Percentiles rank a stretch among this genome's conserved stretches.
Evolutionary conservation across 2,329 filamentous ascomycete species (phyloP).

Genomic region (Trichothecium roseum): DNA sequence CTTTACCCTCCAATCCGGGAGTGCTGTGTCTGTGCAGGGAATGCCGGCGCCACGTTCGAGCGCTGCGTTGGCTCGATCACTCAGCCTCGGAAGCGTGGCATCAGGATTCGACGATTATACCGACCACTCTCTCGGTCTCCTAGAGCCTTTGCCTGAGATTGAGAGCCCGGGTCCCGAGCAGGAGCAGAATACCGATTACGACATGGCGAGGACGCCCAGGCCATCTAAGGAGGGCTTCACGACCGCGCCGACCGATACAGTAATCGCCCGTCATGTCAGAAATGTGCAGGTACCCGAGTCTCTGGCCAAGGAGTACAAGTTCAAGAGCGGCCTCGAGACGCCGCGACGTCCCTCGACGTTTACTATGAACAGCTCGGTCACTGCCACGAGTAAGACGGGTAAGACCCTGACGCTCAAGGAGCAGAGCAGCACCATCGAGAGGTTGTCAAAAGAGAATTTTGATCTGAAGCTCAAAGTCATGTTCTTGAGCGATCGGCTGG

Average conservation of each 20-base stretch:
- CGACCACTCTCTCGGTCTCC: conserved; percentile 32
- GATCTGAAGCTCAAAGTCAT: conserved; percentile 96
- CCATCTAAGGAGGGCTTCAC: conserved; percentile 40
- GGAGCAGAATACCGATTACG: conserved; percentile 20
- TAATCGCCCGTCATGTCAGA: conserved; percentile 77
- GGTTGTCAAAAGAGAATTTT: conserved; percentile 95
- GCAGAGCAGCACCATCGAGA: conserved; percentile 94
- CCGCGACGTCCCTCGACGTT: conserved; percentile 45
- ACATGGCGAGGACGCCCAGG: conserved; percentile 60
- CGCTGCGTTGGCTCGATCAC: conserved; percentile 57
- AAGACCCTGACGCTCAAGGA: conserved; percentile 85
- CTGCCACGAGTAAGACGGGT: conserved; percentile 30
- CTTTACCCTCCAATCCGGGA: conserved; percentile 73
- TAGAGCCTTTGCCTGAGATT: conserved; percentile 40
- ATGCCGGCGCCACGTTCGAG: conserved; percentile 30
- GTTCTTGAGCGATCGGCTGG: conserved; percentile 86
- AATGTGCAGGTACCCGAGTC: conserved; percentile 88
- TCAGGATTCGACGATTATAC: conserved; percentile 51
- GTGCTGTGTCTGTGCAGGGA: conserved; percentile 51
- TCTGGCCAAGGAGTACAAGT: conserved; percentile 75
- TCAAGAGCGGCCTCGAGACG: conserved; percentile 56
- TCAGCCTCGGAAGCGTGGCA: conserved; percentile 83
- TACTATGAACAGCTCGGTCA: conserved; percentile 17
- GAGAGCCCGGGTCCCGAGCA: conserved; percentile 27
- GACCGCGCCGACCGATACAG: conserved; percentile 70